These are phyloP conservation scores for Fomitopsis pinicola DNA, from an alignment of 1,284 basidiomycete genomes.

Conservation along the genomic window DNA sequence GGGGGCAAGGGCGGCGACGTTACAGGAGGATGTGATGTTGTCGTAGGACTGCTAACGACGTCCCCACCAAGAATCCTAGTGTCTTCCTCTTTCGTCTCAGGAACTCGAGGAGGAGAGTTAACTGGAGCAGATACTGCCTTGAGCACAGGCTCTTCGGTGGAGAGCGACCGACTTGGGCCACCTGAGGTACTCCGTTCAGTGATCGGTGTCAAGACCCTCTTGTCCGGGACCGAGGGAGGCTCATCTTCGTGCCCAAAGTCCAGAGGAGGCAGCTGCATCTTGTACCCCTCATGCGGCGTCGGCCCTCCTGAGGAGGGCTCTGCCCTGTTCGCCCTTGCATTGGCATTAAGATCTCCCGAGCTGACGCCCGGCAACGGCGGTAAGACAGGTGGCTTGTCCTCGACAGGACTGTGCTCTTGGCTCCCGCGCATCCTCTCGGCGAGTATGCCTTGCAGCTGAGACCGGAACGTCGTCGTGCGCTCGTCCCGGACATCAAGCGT, in stretches of 20 bases:
- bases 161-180: slow-evolving; percentile 20
- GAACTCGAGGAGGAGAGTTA: slow-evolving; percentile 10
- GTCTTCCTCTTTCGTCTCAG: slow-evolving; percentile 11
- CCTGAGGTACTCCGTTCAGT: slow-evolving; percentile 25
- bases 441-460: slow-evolving; percentile 60
- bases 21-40: slow-evolving; percentile 12
- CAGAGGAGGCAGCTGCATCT: slow-evolving; percentile 30
- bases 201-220: slow-evolving; percentile 29
- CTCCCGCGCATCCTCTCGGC: slow-evolving; percentile 57
- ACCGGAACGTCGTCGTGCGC: slow-evolving; percentile 65
- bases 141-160: slow-evolving; percentile 10
- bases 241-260: slow-evolving; percentile 17
- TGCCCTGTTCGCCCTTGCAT: background rate
- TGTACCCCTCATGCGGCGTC: background rate
- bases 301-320: background rate
- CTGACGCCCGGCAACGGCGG: slow-evolving; percentile 22
- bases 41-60: slow-evolving; percentile 17
- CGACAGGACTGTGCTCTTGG: slow-evolving; percentile 11
- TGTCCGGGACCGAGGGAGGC: slow-evolving; percentile 10
- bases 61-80: slow-evolving; percentile 11
- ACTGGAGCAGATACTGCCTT: background rate
- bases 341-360: slow-evolving; percentile 1
- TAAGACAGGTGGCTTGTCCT: slow-evolving; percentile 17
- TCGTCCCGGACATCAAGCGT: slow-evolving; percentile 77
- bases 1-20: slow-evolving; percentile 8